A percentile compares a stretch with the other conserved stretches of the same genome.
Evolutionary conservation across 768 basidiomycete genomes (phyloP).

Genomic region (Myochromella boudieri): DNA sequence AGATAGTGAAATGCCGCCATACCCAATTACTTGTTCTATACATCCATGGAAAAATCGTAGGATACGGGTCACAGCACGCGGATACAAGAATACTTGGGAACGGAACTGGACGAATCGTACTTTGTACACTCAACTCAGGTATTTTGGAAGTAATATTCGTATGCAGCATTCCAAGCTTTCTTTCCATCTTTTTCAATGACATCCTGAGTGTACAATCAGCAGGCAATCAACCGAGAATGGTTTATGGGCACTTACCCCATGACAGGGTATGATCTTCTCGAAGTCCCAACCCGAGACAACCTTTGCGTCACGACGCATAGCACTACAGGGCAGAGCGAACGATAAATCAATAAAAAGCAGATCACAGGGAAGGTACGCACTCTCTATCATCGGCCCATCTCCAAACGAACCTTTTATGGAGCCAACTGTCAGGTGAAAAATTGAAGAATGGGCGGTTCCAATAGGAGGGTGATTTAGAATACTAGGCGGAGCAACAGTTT

Average conservation of each 20-base stretch:
- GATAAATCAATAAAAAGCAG: not conserved
- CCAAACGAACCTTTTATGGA: conserved; percentile 30
- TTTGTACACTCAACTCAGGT: too few relatives aligned
- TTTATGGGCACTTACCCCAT: conserved; percentile 32
- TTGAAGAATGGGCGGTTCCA: conserved; percentile 26
- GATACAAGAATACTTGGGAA: too few relatives aligned
- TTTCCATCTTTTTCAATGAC: conserved; percentile 59
- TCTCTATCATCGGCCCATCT: conserved; percentile 28
- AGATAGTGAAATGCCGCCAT: too few relatives aligned
- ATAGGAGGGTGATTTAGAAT: conserved; percentile 31
- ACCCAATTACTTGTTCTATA: too few relatives aligned
- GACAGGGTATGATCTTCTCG: conserved; percentile 66
- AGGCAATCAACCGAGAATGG: not conserved
- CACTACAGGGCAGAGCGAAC: conserved; percentile 26
- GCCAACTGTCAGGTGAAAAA: conserved; percentile 26
- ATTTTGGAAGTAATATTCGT: conserved; percentile 24
- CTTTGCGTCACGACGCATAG: conserved; percentile 58
- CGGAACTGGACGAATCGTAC: too few relatives aligned
- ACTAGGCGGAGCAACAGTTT: too few relatives aligned
- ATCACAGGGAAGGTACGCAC: conserved; percentile 18
- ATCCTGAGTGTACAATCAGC: conserved; percentile 24
- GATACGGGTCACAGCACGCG: too few relatives aligned
- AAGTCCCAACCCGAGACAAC: conserved; percentile 69
- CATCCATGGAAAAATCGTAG: too few relatives aligned
- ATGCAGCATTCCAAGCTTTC: conserved; percentile 46